Evolutionary conservation across 176 grass and related monocot genomes (phyloP), one percentile per base, ranked within the genome.

Genomic region (Eremochloa ophiuroides): DNA sequence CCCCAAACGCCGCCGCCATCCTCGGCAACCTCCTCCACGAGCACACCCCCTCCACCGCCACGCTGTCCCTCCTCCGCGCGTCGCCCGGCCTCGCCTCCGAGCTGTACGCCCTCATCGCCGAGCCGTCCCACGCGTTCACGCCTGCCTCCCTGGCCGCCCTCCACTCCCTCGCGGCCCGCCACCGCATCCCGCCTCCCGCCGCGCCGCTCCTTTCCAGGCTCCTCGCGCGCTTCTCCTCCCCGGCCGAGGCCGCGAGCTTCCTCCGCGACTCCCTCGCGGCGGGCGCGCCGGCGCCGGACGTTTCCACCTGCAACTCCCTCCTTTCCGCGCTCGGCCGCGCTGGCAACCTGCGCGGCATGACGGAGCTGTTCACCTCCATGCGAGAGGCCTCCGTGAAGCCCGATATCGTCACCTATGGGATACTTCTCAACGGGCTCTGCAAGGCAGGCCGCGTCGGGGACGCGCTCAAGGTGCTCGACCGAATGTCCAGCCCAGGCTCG

Each of bases 401-500:
- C 1, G 48, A 80, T 28, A 78, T 85, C n/a, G 55, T 59, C 9
- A 94, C 90, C 10, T 93, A 74, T 23, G 73, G 71, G 33, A 94
- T 97, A 46, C 85, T 94, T 28, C 61, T 94, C 59, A 88, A 88
- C 22, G 27, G 34, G 6, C 62, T 97, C 10, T 92, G 87, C 78
- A 94, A 88, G 80, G 83, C 80, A 10, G 71, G 53, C 46, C 82
- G 81, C 28, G 38, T 94, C 3, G 79, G 80, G 11, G 89, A 93
- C 28, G 91, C 89, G 5, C 85, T 90, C 18, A 87, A 71, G 73
- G 27, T 97, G 87, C 79, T 97, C 66, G 89, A 94, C 18, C 83
- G 58, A 92, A 94, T 97, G 91, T 77, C 87, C 1, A 20, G 12
- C 1, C 62, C 82, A 26, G 62, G 82, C 22, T 94, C 82, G 0